Conservation (phyloP, 2,329 filamentous ascomycete species). For the Metarhizium anisopliae region DNA sequence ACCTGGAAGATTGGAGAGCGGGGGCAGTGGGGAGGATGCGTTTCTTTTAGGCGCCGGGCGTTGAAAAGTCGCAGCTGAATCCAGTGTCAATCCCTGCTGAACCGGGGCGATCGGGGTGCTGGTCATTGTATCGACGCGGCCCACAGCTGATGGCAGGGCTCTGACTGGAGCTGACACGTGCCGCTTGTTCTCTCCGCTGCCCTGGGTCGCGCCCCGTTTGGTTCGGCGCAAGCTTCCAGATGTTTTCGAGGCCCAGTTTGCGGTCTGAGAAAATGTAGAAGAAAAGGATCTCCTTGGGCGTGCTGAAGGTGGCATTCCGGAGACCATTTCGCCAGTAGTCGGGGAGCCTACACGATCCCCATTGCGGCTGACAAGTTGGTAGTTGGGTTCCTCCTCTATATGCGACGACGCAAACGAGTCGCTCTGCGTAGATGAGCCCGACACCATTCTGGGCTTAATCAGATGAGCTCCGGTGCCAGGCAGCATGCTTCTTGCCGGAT, state of each 20-base stretch:
- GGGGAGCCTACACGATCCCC: slow-evolving; percentile 13
- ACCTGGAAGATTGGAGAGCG: slow-evolving; percentile 40
- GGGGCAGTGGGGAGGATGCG: slow-evolving; percentile 46
- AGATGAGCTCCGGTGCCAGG: slow-evolving; percentile 20
- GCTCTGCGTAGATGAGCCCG: slow-evolving; percentile 14
- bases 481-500: slow-evolving; percentile 12
- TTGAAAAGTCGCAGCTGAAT: slow-evolving; percentile 13
- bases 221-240: slow-evolving; percentile 45
- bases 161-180: slow-evolving; percentile 44
- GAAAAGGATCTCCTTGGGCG: slow-evolving; percentile 46
- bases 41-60: slow-evolving; percentile 30
- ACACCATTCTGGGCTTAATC: slow-evolving; percentile 28
- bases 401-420: slow-evolving; percentile 15
- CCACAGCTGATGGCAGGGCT: slow-evolving; percentile 20
- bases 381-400: slow-evolving; percentile 13
- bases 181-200: slow-evolving; percentile 35
- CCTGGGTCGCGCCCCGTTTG: slow-evolving; percentile 38
- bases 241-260: slow-evolving; percentile 46
- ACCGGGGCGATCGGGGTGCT: slow-evolving; percentile 6
- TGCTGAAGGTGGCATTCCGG: slow-evolving; percentile 30
- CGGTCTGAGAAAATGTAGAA: slow-evolving; percentile 49
- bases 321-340: slow-evolving; percentile 15
- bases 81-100: slow-evolving; percentile 9
- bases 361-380: slow-evolving; percentile 5
- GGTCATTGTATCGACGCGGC: slow-evolving; percentile 8